Base-by-base conservation (phyloP, 306 rosid species). In the Purshia tridentata region DNA sequence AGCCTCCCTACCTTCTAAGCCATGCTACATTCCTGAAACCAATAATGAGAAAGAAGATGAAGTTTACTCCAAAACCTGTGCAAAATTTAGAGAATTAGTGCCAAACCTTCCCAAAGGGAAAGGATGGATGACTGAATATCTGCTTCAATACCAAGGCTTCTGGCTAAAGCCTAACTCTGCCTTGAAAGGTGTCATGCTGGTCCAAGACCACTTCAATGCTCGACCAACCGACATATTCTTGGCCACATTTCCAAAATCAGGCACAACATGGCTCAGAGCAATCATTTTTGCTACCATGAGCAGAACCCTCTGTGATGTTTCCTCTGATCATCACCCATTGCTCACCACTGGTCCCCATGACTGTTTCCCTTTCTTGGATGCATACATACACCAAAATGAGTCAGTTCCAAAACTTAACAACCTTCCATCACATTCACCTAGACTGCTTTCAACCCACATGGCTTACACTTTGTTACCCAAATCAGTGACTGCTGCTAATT, bases 221-320 rank as follows among this genome's bases (percentile, higher is more conserved):
- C 61, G 20, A 41, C 44, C 57, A 2, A 8, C 44, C 39, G 48
- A 53, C 29, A 6, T 51, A 2, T 44, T 76, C 51, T 5, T 46
- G 9, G 64, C 54, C 14, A 9, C 20, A 4, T 64, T 39, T 4
- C 61, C 64, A 16, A 74, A 74, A 65, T n/a, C 65, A 1, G 54
- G 72, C 44, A 66, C 59, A 3, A 76, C 68, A 5, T 67, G 73
- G 73, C 54, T 39, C 5, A 67, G 60, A 39, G 58, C 68, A 44
- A 15, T 45, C 18, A 23, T 23, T 2, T 67, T 67, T 47, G 67
- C 67, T 15, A 47, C 40, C 60, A 18, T 67, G 40, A 55, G 37
- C 40, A 16, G 56, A 23, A 2, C 57, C 51, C 42, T 9, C 15
- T 8, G 6, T 8, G 39, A 42, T 9, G 37, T 16, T 39, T 11